Conservation (phyloP, 495 filamentous ascomycete species). For the Penicillium tannophilum region DNA sequence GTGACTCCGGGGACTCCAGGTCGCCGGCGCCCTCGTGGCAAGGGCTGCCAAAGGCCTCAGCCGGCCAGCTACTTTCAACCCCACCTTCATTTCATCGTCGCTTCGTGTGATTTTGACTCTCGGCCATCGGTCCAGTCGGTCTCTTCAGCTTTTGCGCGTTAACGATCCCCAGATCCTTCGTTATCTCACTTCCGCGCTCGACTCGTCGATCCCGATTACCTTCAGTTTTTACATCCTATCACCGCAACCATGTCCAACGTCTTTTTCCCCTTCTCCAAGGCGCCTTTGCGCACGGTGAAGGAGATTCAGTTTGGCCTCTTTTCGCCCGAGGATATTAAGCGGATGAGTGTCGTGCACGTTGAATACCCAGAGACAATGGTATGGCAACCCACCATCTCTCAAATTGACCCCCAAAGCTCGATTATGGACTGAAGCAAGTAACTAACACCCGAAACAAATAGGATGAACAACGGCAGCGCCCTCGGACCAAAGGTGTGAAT, state of each 20-base stretch:
- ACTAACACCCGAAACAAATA: conserved; percentile 21
- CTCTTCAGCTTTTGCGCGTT: conserved; percentile 27
- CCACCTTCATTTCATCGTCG: conserved; percentile 40
- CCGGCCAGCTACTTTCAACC: conserved; percentile 46
- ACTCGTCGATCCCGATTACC: conserved; percentile 15
- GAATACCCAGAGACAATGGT: conserved; percentile 97
- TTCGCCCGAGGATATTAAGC: conserved; percentile 96
- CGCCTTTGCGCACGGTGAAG: conserved; percentile 91
- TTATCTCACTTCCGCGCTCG: conserved; percentile 17
- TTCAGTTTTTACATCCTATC: conserved; percentile 22
- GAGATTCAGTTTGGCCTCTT: conserved; percentile 98
- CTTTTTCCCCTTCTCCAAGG: conserved; percentile 87
- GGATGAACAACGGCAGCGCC: conserved; percentile 86
- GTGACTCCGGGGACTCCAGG: conserved; percentile 44
- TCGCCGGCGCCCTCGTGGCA: conserved; percentile 57
- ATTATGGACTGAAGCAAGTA: not conserved
- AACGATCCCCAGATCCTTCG: conserved; percentile 16
- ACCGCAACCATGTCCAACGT: conserved; percentile 84
- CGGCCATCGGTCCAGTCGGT: conserved; percentile 18
- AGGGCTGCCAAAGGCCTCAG: conserved; percentile 56
- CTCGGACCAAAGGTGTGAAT: conserved; percentile 86
- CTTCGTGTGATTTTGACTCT: conserved; percentile 26
- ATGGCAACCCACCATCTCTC: conserved; percentile 18
- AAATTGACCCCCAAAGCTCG: not conserved
- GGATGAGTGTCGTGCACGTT: conserved; percentile 91